Conservation (phyloP, 306 rosid genomes). For the Malus sylvestris region DNA sequence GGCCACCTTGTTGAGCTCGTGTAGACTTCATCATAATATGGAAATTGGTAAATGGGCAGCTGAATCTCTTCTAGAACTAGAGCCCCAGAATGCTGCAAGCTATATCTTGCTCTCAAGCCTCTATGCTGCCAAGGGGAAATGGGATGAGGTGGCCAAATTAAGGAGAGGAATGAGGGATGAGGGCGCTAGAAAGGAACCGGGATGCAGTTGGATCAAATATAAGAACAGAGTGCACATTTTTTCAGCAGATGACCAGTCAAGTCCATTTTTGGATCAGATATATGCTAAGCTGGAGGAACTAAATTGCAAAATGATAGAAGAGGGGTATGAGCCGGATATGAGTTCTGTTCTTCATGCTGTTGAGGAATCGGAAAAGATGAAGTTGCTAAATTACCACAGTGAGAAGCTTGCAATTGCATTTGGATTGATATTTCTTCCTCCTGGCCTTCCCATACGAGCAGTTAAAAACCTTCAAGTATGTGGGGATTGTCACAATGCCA, state of each 20-base stretch:
- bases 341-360: slow-evolving; percentile 82
- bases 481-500: slow-evolving; percentile 89
- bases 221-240: slow-evolving; percentile 67
- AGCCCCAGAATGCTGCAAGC: slow-evolving; percentile 82
- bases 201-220: slow-evolving; percentile 93
- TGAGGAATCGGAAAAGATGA: slow-evolving; percentile 65
- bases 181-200: slow-evolving; percentile 80
- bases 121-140: slow-evolving; percentile 74
- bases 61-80: slow-evolving; percentile 64
- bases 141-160: slow-evolving; percentile 73
- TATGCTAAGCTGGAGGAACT: slow-evolving; percentile 60
- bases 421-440: slow-evolving; percentile 74
- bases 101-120: slow-evolving; percentile 75
- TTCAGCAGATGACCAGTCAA: slow-evolving; percentile 74
- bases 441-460: slow-evolving; percentile 56
- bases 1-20: slow-evolving; percentile 81
- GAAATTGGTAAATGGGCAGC: slow-evolving; percentile 92
- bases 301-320: slow-evolving; percentile 52
- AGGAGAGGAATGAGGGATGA: slow-evolving; percentile 78
- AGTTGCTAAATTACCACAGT: slow-evolving; percentile 80
- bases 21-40: slow-evolving; percentile 58
- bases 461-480: slow-evolving; percentile 88
- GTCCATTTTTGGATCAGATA: slow-evolving; percentile 69
- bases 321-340: slow-evolving; percentile 78
- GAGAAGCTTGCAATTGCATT: slow-evolving; percentile 92